These are phyloP conservation scores for Colletotrichum spinosum DNA, from an alignment of 2,329 filamentous ascomycete genomes.

Conservation along the genomic window DNA sequence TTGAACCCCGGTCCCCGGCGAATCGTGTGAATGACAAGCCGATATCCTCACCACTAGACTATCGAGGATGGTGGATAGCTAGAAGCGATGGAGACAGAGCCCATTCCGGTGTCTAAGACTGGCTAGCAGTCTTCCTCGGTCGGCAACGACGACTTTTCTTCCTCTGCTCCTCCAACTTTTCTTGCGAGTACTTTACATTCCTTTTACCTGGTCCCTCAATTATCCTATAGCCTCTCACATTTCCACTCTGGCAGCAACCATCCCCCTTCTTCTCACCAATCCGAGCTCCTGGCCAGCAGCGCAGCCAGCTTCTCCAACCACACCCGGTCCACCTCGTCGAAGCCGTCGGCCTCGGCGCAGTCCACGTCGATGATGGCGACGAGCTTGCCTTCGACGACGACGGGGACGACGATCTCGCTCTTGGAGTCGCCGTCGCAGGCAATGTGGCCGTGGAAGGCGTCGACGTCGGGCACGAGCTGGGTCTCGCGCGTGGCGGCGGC, in stretches of 20 bases:
- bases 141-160: too few relatives aligned
- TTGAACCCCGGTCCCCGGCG: too few relatives aligned
- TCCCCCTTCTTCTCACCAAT: constrained; percentile 63
- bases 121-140: too few relatives aligned
- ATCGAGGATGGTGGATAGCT: too few relatives aligned
- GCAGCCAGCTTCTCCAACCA: constrained; percentile 75
- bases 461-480: constrained; percentile 77
- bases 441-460: constrained; percentile 82
- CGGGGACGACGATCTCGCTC: constrained; percentile 86
- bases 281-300: constrained; percentile 70
- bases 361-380: constrained; percentile 86
- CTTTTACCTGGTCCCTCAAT: too few relatives aligned
- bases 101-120: too few relatives aligned
- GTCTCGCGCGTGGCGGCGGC: constrained; percentile 72
- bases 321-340: constrained; percentile 74
- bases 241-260: not conserved
- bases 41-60: too few relatives aligned
- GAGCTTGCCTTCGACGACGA: constrained; percentile 62
- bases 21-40: too few relatives aligned
- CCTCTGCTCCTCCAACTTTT: too few relatives aligned
- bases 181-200: too few relatives aligned
- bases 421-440: constrained; percentile 81
- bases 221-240: not conserved
- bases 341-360: constrained; percentile 74
- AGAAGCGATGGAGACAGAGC: too few relatives aligned